phyloP scores from a whole-genome alignment of 2,329 filamentous ascomycete genomes.

The Trichoderma aggressivum region DNA sequence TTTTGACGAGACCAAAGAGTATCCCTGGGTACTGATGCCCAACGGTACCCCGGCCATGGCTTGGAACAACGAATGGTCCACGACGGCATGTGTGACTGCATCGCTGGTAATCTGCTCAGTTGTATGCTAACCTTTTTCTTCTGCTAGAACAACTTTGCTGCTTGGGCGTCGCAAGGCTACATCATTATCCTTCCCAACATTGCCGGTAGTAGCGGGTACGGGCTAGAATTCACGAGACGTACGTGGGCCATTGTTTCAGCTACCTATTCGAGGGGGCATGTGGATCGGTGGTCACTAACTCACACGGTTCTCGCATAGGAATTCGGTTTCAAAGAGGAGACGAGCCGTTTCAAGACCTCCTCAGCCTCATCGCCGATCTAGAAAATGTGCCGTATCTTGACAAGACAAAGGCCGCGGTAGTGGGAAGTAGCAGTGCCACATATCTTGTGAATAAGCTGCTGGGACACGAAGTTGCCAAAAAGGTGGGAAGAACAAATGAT shows the following conservation, averaged over 20 bases:
- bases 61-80: slow-evolving; percentile 54
- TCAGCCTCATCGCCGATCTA: slow-evolving; percentile 51
- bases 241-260: neutral
- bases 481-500: slow-evolving; percentile 24
- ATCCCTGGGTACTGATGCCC: slow-evolving; percentile 38
- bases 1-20: slow-evolving; percentile 36
- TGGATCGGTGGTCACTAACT: neutral
- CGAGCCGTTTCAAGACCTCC: slow-evolving; percentile 52
- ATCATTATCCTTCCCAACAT: slow-evolving; percentile 58
- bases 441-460: slow-evolving; percentile 61
- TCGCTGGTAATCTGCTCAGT: neutral
- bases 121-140: neutral
- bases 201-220: slow-evolving; percentile 56
- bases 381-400: slow-evolving; percentile 52
- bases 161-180: slow-evolving; percentile 61
- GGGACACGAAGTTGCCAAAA: slow-evolving; percentile 50
- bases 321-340: slow-evolving; percentile 53
- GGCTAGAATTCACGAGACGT: slow-evolving; percentile 35
- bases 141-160: slow-evolving; percentile 49
- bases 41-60: slow-evolving; percentile 43
- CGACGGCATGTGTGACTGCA: slow-evolving; percentile 30
- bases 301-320: slow-evolving; percentile 32
- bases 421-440: slow-evolving; percentile 55
- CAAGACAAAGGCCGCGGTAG: slow-evolving; percentile 48
- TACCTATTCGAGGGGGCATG: neutral